phyloP scores from a whole-genome alignment of 1,139 yeast species.

The Yamadazyma songkhlaensis region DNA sequence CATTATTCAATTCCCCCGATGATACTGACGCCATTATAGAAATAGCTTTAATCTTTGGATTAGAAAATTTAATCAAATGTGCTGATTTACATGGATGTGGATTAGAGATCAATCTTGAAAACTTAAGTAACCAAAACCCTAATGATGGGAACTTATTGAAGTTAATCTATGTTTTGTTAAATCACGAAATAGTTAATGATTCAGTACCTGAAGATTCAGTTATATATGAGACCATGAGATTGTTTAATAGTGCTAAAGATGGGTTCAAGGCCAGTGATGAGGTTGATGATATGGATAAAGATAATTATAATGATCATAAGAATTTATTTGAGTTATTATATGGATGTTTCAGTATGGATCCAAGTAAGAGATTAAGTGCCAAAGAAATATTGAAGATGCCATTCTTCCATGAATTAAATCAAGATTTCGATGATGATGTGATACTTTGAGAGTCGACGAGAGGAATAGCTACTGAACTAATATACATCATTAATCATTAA shows the following conservation, averaged over 20 bases:
- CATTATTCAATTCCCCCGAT: conserved; percentile 85
- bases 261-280: conserved; percentile 11
- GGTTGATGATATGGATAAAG: conserved; percentile 17
- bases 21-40: conserved; percentile 91
- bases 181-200: conserved; percentile 30
- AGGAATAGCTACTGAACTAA: no score
- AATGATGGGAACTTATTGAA: conserved; percentile 32
- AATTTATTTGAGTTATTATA: conserved; percentile 53
- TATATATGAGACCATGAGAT: conserved; percentile 34
- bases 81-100: conserved; percentile 89
- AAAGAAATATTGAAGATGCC: conserved; percentile 52
- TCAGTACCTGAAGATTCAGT: conserved; percentile 41
- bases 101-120: conserved; percentile 56
- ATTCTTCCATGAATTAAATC: conserved; percentile 46
- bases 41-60: conserved; percentile 79
- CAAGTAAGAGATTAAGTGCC: conserved; percentile 53
- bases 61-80: conserved; percentile 66
- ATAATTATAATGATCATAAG: conserved; percentile 37
- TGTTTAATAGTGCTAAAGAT: conserved; percentile 24
- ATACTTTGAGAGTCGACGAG: conserved; percentile 14
- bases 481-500: conserved; percentile 2
- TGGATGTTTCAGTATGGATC: conserved; percentile 57
- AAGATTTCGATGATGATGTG: conserved; percentile 37
- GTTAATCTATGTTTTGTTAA: conserved; percentile 29
- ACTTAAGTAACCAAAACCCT: conserved; percentile 13